Evolutionary conservation across 192 early-diverging fungal genomes (phyloP), one percentile per base, ranked within the genome.

Genomic region (Ambispora gerdemannii): DNA sequence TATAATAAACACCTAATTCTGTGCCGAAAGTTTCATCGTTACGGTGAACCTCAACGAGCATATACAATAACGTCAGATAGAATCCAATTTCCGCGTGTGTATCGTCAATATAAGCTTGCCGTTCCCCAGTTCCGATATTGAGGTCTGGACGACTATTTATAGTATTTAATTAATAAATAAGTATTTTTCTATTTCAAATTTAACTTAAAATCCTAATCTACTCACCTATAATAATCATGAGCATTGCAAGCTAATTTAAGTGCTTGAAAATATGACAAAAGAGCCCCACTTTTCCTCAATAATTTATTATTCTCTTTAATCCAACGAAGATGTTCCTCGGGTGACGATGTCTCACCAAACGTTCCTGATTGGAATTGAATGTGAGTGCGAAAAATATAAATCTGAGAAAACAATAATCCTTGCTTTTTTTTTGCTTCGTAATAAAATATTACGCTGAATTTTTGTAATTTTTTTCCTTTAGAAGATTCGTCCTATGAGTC

Each of bases 11-110:
- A 84, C 82, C 82, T 47, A 89, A 51, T 28, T 90, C 88, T 0
- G 61, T 63, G 17, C 77, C 76, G 35, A 89, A 80, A 10, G 61
- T 71, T 32, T 78, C 62, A 51, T 88, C 79, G 4, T 77, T 71
- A 17, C 77, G 72, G 60, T 87, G 81, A 3, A 79, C 76, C 34
- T 84, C 81, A 3, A 91, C 65, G 17, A 92, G 71, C 79, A 92
- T 75, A 52, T 85, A 91, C 20, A 89, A 49, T 10, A 92, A 71
- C 53, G 86, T 87, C 28, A 92, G 76, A 65, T 86, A 78, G 13
- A 80, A 72, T 19, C 78, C 80, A 28, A 82, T 82, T 49, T 84
- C 78, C 15, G 47, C 31, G 59, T 73, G 67, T 31, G 58, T 27
- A 75, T 75, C 43, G 68, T 72, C 33, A 2, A 67, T 70, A 53